phyloP scores from a whole-genome alignment of 352 stramenopile genomes.

The Globisporangium acanthophoron region DNA sequence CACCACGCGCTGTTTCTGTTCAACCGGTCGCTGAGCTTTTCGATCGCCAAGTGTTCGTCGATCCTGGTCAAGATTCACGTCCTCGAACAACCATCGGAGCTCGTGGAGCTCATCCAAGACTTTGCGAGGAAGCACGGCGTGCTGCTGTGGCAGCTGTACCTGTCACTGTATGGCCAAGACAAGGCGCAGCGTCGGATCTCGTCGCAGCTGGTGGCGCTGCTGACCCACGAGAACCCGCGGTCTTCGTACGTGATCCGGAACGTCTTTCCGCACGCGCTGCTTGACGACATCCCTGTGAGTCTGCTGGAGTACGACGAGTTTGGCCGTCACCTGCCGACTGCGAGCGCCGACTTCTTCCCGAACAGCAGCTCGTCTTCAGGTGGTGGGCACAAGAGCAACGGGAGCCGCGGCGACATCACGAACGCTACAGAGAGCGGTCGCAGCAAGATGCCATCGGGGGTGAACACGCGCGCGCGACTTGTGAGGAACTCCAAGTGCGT shows the following conservation, averaged over 20 bases:
- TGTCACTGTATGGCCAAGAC: constrained; percentile 76
- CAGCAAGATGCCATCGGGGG: constrained; percentile 62
- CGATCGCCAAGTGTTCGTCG: constrained; percentile 79
- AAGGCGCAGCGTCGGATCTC: constrained; percentile 84
- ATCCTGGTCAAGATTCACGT: constrained; percentile 87
- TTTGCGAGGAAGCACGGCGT: constrained; percentile 80
- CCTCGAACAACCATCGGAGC: constrained; percentile 77
- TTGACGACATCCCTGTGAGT: constrained; percentile 70
- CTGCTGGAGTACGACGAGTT: constrained; percentile 85
- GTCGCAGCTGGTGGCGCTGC: constrained; percentile 74
- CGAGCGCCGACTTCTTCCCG: constrained; percentile 35
- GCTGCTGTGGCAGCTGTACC: constrained; percentile 80
- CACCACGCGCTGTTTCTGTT: constrained; percentile 83
- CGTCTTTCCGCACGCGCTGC: constrained; percentile 73
- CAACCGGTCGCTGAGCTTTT: constrained; percentile 84
- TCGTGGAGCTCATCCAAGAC: constrained; percentile 85
- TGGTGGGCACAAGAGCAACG: constrained; percentile 32
- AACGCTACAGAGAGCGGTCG: constrained; percentile 67
- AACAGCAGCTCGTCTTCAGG: constrained; percentile 28
- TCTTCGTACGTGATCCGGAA: constrained; percentile 83
- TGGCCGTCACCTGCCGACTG: constrained; percentile 56
- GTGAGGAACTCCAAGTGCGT: constrained; percentile 75
- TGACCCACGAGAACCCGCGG: constrained; percentile 82
- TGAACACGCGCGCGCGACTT: constrained; percentile 71
- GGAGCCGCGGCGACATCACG: constrained; percentile 37